Conservation (phyloP, 805 yeast species). For the Starmerella bombi region DNA sequence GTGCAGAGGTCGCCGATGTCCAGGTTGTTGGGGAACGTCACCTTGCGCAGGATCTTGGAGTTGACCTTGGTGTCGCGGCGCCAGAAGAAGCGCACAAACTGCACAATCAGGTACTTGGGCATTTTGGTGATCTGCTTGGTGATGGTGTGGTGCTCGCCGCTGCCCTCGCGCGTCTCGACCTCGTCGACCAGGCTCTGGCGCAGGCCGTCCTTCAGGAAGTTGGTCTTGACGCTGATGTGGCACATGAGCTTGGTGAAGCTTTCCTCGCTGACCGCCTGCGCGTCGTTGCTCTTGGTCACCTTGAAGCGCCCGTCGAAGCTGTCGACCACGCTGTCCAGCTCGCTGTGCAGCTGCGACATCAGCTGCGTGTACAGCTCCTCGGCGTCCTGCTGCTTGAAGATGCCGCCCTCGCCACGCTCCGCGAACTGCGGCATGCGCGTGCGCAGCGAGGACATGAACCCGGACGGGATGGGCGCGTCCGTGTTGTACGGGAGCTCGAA, state of each 20-base stretch:
- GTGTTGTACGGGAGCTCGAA: constrained; percentile 23
- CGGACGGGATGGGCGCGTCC: constrained; percentile 50
- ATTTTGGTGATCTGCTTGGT: constrained; percentile 48
- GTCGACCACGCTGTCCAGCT: constrained; percentile 28
- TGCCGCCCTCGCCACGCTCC: constrained; percentile 53
- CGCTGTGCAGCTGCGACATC: constrained; percentile 36
- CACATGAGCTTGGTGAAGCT: constrained; percentile 66
- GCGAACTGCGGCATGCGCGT: constrained; percentile 74
- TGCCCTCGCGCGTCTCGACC: constrained; percentile 47
- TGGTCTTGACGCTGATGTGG: constrained; percentile 74
- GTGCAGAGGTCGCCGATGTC: constrained; percentile 80
- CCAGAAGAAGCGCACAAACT: constrained; percentile 94
- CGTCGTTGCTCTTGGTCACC: constrained; percentile 31
- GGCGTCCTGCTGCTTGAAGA: constrained; percentile 91
- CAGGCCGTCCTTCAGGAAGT: constrained; percentile 78
- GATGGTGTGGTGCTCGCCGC: constrained; percentile 59
- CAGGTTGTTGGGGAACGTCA: constrained; percentile 83
- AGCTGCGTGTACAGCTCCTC: constrained; percentile 89
- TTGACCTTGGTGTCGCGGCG: constrained; percentile 80
- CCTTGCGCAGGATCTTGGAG: constrained; percentile 87
- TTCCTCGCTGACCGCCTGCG: constrained; percentile 32
- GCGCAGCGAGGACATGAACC: constrained; percentile 44
- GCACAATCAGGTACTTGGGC: constrained; percentile 80
- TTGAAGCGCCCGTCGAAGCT: constrained; percentile 51
- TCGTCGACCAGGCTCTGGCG: constrained; percentile 59